phyloP scores from a whole-genome alignment of 352 stramenopile species.

The Pythium pyrilobum region DNA sequence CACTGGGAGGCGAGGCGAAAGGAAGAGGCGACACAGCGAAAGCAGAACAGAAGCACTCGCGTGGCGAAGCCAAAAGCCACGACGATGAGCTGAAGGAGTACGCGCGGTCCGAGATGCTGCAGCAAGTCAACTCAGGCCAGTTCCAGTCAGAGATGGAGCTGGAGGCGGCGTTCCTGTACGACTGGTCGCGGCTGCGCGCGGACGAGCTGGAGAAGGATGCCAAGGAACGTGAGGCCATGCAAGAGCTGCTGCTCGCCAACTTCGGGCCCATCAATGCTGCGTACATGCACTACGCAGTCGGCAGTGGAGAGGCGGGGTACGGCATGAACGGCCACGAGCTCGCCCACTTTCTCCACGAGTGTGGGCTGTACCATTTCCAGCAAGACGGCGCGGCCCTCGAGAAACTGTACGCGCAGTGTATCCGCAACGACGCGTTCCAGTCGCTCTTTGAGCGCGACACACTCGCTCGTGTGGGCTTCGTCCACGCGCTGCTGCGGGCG shows the following conservation, averaged over 20 bases:
- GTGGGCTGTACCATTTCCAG: conserved; percentile 35
- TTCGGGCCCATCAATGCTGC: conserved; percentile 49
- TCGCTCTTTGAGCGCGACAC: conserved; percentile 47
- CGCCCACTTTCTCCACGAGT: conserved; percentile 74
- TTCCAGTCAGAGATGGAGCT: conserved; percentile 79
- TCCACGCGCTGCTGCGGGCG: conserved; percentile 54
- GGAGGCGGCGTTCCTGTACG: conserved; percentile 76
- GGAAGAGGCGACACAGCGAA: not conserved
- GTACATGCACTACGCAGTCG: conserved; percentile 74
- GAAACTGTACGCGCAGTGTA: conserved; percentile 33
- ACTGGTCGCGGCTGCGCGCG: conserved; percentile 50
- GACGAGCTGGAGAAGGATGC: conserved; percentile 51
- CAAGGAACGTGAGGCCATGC: conserved; percentile 40
- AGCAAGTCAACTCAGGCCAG: conserved; percentile 71
- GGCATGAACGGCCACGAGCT: conserved; percentile 67
- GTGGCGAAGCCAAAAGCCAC: conserved; percentile 23
- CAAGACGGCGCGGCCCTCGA: conserved; percentile 30
- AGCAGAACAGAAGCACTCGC: conserved; percentile 7
- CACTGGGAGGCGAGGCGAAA: conserved; percentile 8
- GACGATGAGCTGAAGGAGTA: conserved; percentile 61
- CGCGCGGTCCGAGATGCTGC: conserved; percentile 55
- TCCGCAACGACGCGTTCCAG: conserved; percentile 34
- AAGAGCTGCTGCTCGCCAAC: conserved; percentile 50
- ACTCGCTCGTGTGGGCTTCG: conserved; percentile 60
- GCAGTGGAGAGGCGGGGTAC: conserved; percentile 56